Base-by-base conservation (phyloP, 1,284 basidiomycete species). In the Moniliella sp. region DNA sequence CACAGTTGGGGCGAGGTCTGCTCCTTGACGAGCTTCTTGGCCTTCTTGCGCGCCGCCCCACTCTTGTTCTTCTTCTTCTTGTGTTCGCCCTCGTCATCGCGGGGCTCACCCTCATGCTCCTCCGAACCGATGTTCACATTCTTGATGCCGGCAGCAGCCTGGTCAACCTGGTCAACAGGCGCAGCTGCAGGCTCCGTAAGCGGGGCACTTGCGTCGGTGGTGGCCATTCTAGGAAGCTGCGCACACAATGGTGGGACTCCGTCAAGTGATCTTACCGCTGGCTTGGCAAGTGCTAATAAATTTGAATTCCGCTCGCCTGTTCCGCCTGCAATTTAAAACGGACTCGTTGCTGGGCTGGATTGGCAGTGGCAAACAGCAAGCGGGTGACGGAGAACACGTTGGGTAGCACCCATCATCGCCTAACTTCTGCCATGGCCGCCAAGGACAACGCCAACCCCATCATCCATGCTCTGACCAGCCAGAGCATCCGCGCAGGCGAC, bases 11-110 rank as follows among this genome's bases (percentile, higher is more conserved):
- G 74, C 65, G 94, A 88, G 28, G 11, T 44, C 12, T 34, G 18
- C 27, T 30, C 30, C 13, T 18, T 26, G 32, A 27, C 32, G 2
- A 25, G 25, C 17, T 19, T 27, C 25, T 47, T 51, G 19, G 42
- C 43, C 31, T 48, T 51, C 36, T 50, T 54, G 33, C 48, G 50
- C 13, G 37, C 39, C 30, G 46, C 47, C 16, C 50, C 53, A 35
- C 46, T 48, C 42, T 61, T 62, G 64, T 83, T 88, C 63, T 80
- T 83, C 68, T 91, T 91, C 61, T 91, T 93, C 68, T 81, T 81
- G 62, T 79, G 43, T 2, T 31, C 37, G 21, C 32, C 48, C 2
- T 42, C 51, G 1, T 41, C 50, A 12, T 51, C 51, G 16, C 43
- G 46, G 12, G 42, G 41, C 4, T 46, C 43, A 5, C 42, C 50